Conservation (phyloP, 345 rosid species). For the Microthlaspi erraticum region DNA sequence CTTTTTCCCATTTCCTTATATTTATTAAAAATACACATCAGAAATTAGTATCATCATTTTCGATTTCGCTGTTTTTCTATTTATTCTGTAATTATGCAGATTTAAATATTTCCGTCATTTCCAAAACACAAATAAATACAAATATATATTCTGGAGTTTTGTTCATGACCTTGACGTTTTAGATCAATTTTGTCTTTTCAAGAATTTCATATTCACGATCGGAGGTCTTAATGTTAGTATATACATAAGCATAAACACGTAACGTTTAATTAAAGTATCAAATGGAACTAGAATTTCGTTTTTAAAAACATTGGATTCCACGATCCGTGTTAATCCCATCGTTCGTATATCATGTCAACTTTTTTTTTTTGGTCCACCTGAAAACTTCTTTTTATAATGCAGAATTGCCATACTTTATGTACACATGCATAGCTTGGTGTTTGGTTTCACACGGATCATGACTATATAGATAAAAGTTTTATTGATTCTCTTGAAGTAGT, state of each 20-base stretch:
- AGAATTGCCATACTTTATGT: constrained; percentile 20
- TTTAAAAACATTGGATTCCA: constrained; percentile 42
- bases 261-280: constrained; percentile 7
- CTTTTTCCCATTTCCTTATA: not conserved
- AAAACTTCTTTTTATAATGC: constrained; percentile 20
- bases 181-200: not conserved
- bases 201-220: constrained; percentile 13
- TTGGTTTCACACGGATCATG: constrained; percentile 23
- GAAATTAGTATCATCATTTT: not conserved
- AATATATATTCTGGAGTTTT: not conserved
- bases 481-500: not conserved
- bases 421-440: constrained; percentile 11
- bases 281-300: constrained; percentile 19
- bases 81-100: not conserved
- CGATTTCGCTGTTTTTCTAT: constrained; percentile 17
- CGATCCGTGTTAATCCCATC: constrained; percentile 24
- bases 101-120: constrained; percentile 7
- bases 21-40: not conserved
- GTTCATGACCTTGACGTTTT: not conserved
- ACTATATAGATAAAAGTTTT: constrained; percentile 2
- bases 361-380: constrained; percentile 41
- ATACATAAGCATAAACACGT: constrained; percentile 9
- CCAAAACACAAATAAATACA: not conserved
- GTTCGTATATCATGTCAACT: constrained; percentile 36
- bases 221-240: not conserved